Evolutionary conservation across 202 grass and related monocot genomes (phyloP), one percentile per base, ranked within the genome.

Genomic region (Miscanthus sacchariflorus): DNA sequence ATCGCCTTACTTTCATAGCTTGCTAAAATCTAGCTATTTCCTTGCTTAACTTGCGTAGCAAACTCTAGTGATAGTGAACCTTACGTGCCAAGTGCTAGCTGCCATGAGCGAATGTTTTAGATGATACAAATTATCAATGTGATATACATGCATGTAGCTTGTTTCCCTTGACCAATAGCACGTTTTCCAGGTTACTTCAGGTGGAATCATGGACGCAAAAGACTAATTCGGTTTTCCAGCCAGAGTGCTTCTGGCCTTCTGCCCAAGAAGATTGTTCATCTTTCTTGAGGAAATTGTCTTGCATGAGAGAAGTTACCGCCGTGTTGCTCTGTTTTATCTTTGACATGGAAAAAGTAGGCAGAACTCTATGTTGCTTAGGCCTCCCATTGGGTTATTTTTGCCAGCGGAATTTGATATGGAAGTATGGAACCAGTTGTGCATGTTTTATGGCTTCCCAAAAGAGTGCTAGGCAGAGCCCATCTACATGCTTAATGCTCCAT

Each of bases 141-240:
- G 76, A 45, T 58, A 45, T 58, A 70, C 9, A 43, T 85, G 77
- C 35, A 36, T 23, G 78, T 7, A 82, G 13, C 74, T 81, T 82
- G 80, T 81, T 93, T 87, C n/a, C 91, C 89, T 90, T 96, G 85
- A 98, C 91, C 54, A 89, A 44, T 12, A 72, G 8, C 85, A 94
- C 94, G 74, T 98, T 93, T 98, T 98, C 85, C 92, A 94, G 96
- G 91, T 98, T 79, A 89, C 96, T 13, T 66, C 93, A 93, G 94
- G 96, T 38, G 94, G 94, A 48, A 46, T 98, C 43, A 91, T 38
- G 82, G 96, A 98, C 78, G 96, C 78, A 44, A 98, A 98, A 82
- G 96, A 98, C 81, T 98, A 81, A 98, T 18, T 28, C 21, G 8
- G 58, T 3, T 61, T 23, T 18, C 74, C 77, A 81, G 69, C 43